Conservation (phyloP, 2,329 filamentous ascomycete species). For the Aulographum hederae region DNA sequence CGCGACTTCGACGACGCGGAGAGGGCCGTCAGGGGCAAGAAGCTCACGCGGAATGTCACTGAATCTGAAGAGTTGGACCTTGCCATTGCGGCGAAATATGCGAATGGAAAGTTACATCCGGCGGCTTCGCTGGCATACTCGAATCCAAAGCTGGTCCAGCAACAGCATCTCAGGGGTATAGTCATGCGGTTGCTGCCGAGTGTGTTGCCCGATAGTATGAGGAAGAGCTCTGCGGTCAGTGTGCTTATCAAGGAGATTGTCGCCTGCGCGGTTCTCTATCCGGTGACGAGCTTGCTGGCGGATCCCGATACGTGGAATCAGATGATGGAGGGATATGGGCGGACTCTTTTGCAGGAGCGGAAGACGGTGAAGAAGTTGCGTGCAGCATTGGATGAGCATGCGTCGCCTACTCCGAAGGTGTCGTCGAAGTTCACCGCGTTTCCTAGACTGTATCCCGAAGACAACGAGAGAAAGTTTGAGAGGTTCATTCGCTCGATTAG, state of each 20-base stretch:
- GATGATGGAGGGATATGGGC: conserved; percentile 69
- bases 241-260: conserved; percentile 77
- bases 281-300: conserved; percentile 59
- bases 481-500: conserved; percentile 80
- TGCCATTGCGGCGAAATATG: conserved; percentile 89
- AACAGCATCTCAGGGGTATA: conserved; percentile 71
- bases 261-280: conserved; percentile 76
- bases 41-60: conserved; percentile 75
- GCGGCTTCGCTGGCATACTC: conserved; percentile 70
- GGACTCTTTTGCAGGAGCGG: conserved; percentile 78
- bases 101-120: conserved; percentile 70
- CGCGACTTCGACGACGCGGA: conserved; percentile 86
- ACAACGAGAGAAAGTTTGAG: conserved; percentile 86
- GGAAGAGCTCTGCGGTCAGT: conserved; percentile 63
- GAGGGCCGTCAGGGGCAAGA: conserved; percentile 65
- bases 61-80: conserved; percentile 92
- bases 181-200: conserved; percentile 53
- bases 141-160: conserved; percentile 69
- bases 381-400: conserved; percentile 84
- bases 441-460: conserved; percentile 60
- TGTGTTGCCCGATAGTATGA: conserved; percentile 54
- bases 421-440: conserved; percentile 46
- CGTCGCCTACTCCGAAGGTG: conserved; percentile 55
- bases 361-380: conserved; percentile 87
- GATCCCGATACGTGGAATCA: conserved; percentile 98